Base-by-base conservation (phyloP, 108 stramenopile genomes). In the Conticribra guillardii region DNA sequence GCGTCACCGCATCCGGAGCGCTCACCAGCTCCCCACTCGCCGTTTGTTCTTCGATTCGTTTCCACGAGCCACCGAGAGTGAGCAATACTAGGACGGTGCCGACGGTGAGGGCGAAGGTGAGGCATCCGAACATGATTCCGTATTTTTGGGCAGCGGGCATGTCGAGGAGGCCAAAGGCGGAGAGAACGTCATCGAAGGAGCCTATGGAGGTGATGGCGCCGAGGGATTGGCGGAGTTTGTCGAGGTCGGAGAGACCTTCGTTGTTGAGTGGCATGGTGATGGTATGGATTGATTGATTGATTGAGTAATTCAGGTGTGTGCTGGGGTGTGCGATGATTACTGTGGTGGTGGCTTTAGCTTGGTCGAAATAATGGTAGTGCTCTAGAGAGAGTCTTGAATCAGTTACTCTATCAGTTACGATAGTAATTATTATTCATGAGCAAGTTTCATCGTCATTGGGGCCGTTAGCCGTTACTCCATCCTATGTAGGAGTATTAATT, bases 111-210 rank as follows among this genome's bases (percentile, higher is more conserved):
- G 64, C 60, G 64, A 94, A 94, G 21, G 82, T 82, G 23, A 90
- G n/a, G 26, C 75, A 80, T 11, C 93, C 93, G 55, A 90, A 85
- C 34, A 88, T 11, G 54, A 94, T 91, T n/a, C 93, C 93, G 64
- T 89, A 89, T 28, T 84, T 80, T 67, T 94, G 93, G 9, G 93
- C 90, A 4, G 66, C 34, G 24, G 93, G 93, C 72, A 94, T 68
- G 37, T 85, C 66, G 33, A 73, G 51, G 21, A 94, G 67, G 22
- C 92, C 92, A 73, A 94, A 85, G 32, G 85, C 73, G 32, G 76
- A 83, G 30, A 93, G 64, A 23, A 93, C 58, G 54, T 80, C 72
- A 46, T 90, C 87, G 47, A 86, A 34, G 48, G 65, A 60, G 26
- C 32, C n/a, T 27, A 77, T 71, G 37, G 74, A 73, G 26, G 71